These are phyloP conservation scores for Solanum pimpinellifolium DNA, from an alignment of 257 asterid genomes.

Conservation along the genomic window DNA sequence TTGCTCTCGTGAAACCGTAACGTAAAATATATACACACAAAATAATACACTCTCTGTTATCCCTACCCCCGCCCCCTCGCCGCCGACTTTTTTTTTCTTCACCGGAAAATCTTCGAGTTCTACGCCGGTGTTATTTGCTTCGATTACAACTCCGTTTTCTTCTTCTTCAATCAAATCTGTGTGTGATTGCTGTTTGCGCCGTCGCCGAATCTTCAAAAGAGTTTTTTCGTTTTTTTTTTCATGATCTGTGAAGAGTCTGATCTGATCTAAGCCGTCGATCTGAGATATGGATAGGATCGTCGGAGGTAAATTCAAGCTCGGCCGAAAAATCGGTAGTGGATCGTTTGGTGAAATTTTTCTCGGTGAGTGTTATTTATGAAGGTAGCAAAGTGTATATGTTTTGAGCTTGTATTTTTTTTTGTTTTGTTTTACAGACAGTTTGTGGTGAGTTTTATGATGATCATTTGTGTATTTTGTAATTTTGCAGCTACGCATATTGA, in stretches of 20 bases:
- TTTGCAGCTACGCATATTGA: conserved; percentile 87
- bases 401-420: not conserved
- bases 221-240: not conserved
- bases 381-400: not conserved
- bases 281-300: conserved; percentile 66
- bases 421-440: not conserved
- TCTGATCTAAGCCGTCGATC: conserved; percentile 6
- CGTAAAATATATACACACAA: not conserved
- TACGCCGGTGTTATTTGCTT: not conserved
- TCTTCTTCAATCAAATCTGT: not conserved
- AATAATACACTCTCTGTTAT: not conserved
- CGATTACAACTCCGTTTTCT: not conserved
- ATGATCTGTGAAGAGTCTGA: not conserved
- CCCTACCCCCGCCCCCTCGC: not conserved
- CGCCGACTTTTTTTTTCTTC: not conserved
- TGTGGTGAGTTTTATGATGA: conserved; percentile 1
- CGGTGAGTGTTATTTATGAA: conserved; percentile 28
- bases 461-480: not conserved
- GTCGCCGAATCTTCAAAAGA: not conserved
- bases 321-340: conserved; percentile 97
- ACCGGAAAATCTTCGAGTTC: not conserved
- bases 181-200: not conserved
- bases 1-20: conserved; percentile 19
- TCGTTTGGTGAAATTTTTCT: conserved; percentile 89
- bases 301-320: conserved; percentile 89